Base-by-base conservation (phyloP, 345 rosid species). In the Rubroshorea leprosula region DNA sequence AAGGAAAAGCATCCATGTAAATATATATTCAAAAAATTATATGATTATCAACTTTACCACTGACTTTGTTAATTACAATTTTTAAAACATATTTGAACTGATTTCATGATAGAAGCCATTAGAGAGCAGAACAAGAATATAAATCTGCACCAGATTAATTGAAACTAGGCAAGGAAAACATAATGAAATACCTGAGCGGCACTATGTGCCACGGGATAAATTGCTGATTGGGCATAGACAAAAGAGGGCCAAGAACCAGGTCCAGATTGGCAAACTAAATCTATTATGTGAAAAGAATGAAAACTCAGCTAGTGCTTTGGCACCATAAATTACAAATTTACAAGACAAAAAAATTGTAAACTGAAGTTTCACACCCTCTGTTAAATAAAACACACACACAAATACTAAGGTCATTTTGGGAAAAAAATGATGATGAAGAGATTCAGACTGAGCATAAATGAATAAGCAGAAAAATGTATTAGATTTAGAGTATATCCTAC, bases 241-340 rank as follows among this genome's bases (percentile, higher is more conserved):
- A 27, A 67, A 60, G 96, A 89, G 21, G 97, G 95, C 97, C 96
- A 93, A 20, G 91, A 78, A 63, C 90, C 76, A 65, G 97, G 99
- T 58, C 99, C 99, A 72, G 97, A 93, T 74, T 93, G 99, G 79
- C 99, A 93, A 51, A 93, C 92, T 63, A 93, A 76, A 86, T 93
- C 99, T 89, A 79, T 68, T 44, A 58, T 43, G 39, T 50, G 26
- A 58, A 8, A 50, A 55, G 44, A 11, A 61, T 46, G 58, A 13
- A 35, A 51, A 44, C 43, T 71, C 49, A 73, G 49, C 46, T 10
- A 23, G 25, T 4, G 0, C 21, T 18, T 12, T 31, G 22, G 38
- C 45, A 29, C 55, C 35, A 41, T 39, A 46, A 55, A 58, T 60
- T 38, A 25, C 23, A 60, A 65, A 41, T 35, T 49, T 7, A 21